Base-by-base conservation (phyloP, 1,139 yeast species). In the Scheffersomyces quercinus region DNA sequence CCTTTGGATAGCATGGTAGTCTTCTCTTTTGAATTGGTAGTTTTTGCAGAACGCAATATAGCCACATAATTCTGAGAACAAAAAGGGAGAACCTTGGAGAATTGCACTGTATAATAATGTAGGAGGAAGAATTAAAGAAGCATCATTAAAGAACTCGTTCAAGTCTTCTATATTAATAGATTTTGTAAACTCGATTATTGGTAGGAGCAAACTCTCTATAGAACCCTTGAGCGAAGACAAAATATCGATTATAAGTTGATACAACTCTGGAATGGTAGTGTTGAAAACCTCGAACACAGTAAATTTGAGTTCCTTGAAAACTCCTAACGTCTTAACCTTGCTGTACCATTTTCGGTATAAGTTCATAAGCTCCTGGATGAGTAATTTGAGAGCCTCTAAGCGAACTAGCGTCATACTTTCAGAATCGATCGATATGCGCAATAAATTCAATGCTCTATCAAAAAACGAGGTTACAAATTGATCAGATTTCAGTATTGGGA, bases 21-120 rank as follows among this genome's bases (percentile, higher is more conserved):
- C 48, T 5, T 61, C 58, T 10, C 59, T 53, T 29, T 53, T 82
- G 43, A 62, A 57, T 2, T 46, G 41, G 39, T 57, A 63, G 28
- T 48, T 51, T 49, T 81, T 81, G 38, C 77, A 62, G 39, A 62
- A 62, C 3, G 78, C 66, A 15, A 84, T 58, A 55, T 76, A 80
- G 3, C 71, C 73, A 55, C 87, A 79, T 1, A 73, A 45, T 30
- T 70, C 71, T 3, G 85, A 75, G 4, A 77, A 57, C 2, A 77
- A 52, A 1, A 74, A 49, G 1, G 86, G 75, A 45, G 75, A 71
- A 54, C 60, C 35, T 64, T 60, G 47, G 35, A 78, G 64, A 8
- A 75, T 50, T 5, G 74, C 50, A 2, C 62, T 49, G 44, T 75
- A 71, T 0, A 68, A 53, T 11, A 80, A 41, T 1, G 67, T 46